Evolutionary conservation across 2,329 filamentous ascomycete genomes (phyloP), one percentile per base, ranked within the genome.

Genomic region (Aureobasidium subglaciale): DNA sequence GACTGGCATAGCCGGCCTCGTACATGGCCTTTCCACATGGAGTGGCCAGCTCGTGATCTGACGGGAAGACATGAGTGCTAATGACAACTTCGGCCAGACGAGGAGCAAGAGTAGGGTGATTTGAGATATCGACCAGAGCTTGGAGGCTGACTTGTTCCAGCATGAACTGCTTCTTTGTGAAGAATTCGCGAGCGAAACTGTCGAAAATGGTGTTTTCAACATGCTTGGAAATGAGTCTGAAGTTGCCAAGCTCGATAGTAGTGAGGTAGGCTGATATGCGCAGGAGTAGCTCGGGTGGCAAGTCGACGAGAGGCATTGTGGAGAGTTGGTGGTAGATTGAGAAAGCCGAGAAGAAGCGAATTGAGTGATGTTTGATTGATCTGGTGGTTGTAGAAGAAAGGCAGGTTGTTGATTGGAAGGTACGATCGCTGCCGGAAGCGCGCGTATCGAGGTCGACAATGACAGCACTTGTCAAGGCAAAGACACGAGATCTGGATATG

Each of bases 131-230:
- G 30, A 73, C 55, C 13, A 85, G 71, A 0, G 77, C 72, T 52
- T 78, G 73, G 9, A 86, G 69, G 61, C 83, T 86, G 60, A 73
- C 68, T 30, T 79, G 71, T 1, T 77, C 78, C 54, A 85, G 63
- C 78, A 85, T 83, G 68, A 86, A 87, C 63, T 86, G 83, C 62
- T 79, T 81, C 65, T 81, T 82, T 49, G 71, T 73, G 68, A 88
- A 87, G 72, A 84, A 87, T 59, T 85, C 82, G 22, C 71, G 71
- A 25, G 77, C 73, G 61, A 86, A 87, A 30, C 72, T 72, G 46
- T 75, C 71, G 66, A 81, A 80, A 11, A 85, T 70, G 1, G 72
- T 70, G 18, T 68, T 68, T 63, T 86, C 82, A 11, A 83, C 64
- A 16, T 71, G 65, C 55, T 76, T 80, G 70, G 81, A 84, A 2